Evolutionary conservation across 306 rosid genomes (phyloP).

Genomic region (Acacia confusa): DNA sequence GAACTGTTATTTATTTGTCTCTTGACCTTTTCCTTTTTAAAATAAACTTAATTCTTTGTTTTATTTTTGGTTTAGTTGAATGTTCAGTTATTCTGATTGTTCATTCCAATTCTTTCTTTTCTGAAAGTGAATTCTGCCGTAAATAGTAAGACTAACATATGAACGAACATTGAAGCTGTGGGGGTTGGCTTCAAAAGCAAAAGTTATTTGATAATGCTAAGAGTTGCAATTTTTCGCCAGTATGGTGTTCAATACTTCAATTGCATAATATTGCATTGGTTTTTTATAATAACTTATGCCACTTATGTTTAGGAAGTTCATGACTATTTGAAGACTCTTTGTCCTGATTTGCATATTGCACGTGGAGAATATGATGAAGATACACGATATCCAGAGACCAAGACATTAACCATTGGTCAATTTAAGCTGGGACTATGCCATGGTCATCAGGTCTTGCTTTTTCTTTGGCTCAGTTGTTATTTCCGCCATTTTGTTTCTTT

Average conservation of each 20-base stretch:
- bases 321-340: constrained; percentile 96
- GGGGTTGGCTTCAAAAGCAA: not conserved
- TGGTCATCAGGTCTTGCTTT: constrained; percentile 83
- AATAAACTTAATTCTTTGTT: no score
- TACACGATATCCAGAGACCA: constrained; percentile 87
- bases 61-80: not conserved
- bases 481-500: not conserved
- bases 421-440: constrained; percentile 95
- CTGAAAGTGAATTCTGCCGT: not conserved
- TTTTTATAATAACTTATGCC: not conserved
- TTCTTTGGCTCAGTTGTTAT: not conserved
- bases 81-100: not conserved
- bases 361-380: constrained; percentile 98
- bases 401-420: constrained; percentile 94
- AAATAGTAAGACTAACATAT: not conserved
- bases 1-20: not conserved
- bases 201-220: not conserved
- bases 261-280: not conserved
- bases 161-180: not conserved
- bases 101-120: not conserved
- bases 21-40: not conserved
- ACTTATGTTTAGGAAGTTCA: constrained; percentile 79
- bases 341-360: constrained; percentile 91
- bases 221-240: not conserved
- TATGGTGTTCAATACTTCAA: not conserved